phyloP scores from a whole-genome alignment of 2,329 filamentous ascomycete genomes.

The Pyrenophora tritici-repentis region DNA sequence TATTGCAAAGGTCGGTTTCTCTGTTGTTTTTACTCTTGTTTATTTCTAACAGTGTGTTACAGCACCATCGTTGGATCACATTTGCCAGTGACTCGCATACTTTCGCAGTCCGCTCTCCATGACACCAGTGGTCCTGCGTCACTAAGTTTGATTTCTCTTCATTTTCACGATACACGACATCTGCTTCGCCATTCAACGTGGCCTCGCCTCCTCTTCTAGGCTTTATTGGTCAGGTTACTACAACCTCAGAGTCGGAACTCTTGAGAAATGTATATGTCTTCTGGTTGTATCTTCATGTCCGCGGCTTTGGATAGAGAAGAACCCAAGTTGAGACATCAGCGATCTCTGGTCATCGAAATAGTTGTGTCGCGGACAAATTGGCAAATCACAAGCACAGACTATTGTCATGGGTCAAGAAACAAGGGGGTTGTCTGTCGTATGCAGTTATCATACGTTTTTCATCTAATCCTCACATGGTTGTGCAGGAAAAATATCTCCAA shows the following conservation, averaged over 20 bases:
- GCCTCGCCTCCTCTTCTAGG: not conserved
- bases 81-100: conserved; percentile 34
- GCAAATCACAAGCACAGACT: not conserved
- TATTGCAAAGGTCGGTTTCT: conserved; percentile 50
- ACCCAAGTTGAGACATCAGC: not conserved
- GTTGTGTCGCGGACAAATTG: conserved; percentile 6
- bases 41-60: conserved; percentile 19
- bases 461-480: not conserved
- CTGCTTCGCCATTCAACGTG: not conserved
- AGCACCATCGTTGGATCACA: conserved; percentile 40
- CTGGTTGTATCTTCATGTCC: too few species aligned
- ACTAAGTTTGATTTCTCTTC: not conserved
- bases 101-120: conserved; percentile 26
- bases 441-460: not conserved
- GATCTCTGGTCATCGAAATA: not conserved
- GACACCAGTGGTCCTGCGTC: not conserved
- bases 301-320: not conserved
- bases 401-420: not conserved
- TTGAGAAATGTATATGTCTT: not conserved
- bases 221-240: too few species aligned
- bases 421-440: not conserved
- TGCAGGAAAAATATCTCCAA: not conserved
- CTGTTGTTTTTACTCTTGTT: too few species aligned
- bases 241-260: too few species aligned
- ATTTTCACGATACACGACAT: not conserved